Evolutionary conservation across 208 protist species (phyloP), one percentile per base, ranked within the genome.

Genomic region (Crithidia mellificae): DNA sequence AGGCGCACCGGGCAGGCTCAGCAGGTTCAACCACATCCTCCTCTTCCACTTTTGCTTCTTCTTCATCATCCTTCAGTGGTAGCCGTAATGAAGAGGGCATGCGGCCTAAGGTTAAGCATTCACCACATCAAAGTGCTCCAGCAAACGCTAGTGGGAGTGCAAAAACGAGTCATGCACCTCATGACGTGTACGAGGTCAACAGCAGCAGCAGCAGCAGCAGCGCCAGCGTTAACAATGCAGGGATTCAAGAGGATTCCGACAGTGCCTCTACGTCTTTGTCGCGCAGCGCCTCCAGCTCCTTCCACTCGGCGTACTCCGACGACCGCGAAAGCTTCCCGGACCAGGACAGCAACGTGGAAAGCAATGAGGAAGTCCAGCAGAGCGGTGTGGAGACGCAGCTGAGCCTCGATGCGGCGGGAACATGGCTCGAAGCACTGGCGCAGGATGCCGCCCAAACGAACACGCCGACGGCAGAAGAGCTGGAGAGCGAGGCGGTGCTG

Each of bases 311-410:
- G 34, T 88, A 88, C 69, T 87, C 83, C 8, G 64, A 65, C 2
- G 81, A 88, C 25, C 79, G 79, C 34, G 58, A 49, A 22, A 80
- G 79, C 44, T 74, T 76, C 38, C 63, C 64, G 8, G 64, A 80
- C 50, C 30, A 54, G 3, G 47, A 55, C 58, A 61, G 47, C 20
- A 29, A 17, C 15, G 19, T 24, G 20, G 53, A 43, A n/a, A n/a
- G n/a, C 1, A 62, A 63, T 17, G 57, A 63, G 20, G 44, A 51
- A 25, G 61, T 11, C 14, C 43, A 61, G 56, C 15, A 27, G 27
- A 14, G 46, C 8, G n/a, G 20, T 6, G 6, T 22, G 2, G n/a
- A 39, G 27, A 8, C 27, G 22, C 57, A 15, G 24, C 19, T 24
- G 61, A 36, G 59, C 17, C 72, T 77, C 27, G 80, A 66, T 22